A percentile compares a stretch with the other conserved stretches of the same genome.
phyloP scores from a whole-genome alignment of 306 rosid species.

The Gastrolobium villosum region DNA sequence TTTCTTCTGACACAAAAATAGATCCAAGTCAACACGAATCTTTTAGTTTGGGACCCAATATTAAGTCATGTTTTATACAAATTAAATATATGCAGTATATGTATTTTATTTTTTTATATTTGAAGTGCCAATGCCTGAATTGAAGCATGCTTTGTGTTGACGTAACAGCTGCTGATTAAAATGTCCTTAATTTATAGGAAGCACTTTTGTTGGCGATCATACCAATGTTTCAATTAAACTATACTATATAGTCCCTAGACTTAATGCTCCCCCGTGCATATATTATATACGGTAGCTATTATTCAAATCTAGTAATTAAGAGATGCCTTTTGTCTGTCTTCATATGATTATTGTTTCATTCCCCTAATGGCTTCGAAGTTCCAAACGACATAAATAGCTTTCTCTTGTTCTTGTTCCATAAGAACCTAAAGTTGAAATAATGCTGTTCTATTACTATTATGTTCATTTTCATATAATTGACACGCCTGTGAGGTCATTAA shows the following conservation, averaged over 20 bases:
- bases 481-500: constrained; percentile 47
- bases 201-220: constrained; percentile 50
- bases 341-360: constrained; percentile 47
- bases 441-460: constrained; percentile 24
- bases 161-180: constrained; percentile 47
- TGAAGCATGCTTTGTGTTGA: constrained; percentile 62
- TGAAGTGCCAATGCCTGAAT: neutral
- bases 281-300: constrained; percentile 47
- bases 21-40: too few species aligned
- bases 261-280: constrained; percentile 66
- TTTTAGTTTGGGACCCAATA: too few species aligned
- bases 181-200: constrained; percentile 44
- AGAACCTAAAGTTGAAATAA: constrained; percentile 39
- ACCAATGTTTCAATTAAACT: constrained; percentile 47
- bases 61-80: too few species aligned
- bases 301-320: constrained; percentile 50
- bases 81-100: neutral
- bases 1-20: too few species aligned
- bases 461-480: constrained; percentile 39
- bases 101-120: neutral
- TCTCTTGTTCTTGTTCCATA: constrained; percentile 42
- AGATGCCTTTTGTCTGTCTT: constrained; percentile 49
- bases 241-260: neutral
- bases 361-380: constrained; percentile 59
- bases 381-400: constrained; percentile 50